Evolutionary conservation across 345 rosid genomes (phyloP).

Genomic region (Lumnitzera littorea): DNA sequence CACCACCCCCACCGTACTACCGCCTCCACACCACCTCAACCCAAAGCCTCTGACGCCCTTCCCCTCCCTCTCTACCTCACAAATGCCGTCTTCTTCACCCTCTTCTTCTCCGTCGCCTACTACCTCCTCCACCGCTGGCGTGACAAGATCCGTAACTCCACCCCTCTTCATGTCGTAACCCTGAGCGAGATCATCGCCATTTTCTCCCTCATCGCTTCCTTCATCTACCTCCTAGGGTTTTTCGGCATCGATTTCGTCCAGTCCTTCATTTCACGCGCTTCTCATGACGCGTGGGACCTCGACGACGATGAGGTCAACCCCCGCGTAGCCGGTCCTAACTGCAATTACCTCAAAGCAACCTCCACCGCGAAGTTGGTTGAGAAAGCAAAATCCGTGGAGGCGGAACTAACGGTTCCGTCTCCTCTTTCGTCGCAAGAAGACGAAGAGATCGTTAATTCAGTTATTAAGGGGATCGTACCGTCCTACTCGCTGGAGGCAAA

Average conservation of each 20-base stretch:
- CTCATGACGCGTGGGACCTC: conserved; percentile 53
- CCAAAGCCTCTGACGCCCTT: conserved; percentile 74
- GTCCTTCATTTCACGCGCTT: conserved; percentile 60
- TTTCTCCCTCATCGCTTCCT: conserved; percentile 65
- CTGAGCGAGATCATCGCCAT: conserved; percentile 68
- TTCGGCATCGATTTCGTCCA: conserved; percentile 89
- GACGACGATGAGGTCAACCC: conserved; percentile 23
- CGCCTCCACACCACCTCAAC: conserved; percentile 19
- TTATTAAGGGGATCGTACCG: conserved; percentile 46
- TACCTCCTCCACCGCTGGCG: conserved; percentile 88
- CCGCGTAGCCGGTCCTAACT: conserved; percentile 10
- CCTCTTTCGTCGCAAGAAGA: conserved; percentile 50
- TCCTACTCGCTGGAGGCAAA: conserved; percentile 65
- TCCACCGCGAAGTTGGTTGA: conserved; percentile 20
- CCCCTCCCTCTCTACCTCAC: conserved; percentile 75
- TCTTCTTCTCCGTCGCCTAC: conserved; percentile 86
- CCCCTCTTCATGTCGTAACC: conserved; percentile 81
- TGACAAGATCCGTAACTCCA: conserved; percentile 80
- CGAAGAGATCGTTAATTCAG: conserved; percentile 56
- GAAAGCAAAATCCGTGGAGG: not conserved
- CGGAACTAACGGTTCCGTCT: conserved; percentile 15
- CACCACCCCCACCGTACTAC: conserved; percentile 6
- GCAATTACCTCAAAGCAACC: conserved; percentile 24
- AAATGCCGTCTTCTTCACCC: conserved; percentile 75
- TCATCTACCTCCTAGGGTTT: conserved; percentile 75